Evolutionary conservation across 352 stramenopile species (phyloP).

Genomic region (Blastocystis sp.): DNA sequence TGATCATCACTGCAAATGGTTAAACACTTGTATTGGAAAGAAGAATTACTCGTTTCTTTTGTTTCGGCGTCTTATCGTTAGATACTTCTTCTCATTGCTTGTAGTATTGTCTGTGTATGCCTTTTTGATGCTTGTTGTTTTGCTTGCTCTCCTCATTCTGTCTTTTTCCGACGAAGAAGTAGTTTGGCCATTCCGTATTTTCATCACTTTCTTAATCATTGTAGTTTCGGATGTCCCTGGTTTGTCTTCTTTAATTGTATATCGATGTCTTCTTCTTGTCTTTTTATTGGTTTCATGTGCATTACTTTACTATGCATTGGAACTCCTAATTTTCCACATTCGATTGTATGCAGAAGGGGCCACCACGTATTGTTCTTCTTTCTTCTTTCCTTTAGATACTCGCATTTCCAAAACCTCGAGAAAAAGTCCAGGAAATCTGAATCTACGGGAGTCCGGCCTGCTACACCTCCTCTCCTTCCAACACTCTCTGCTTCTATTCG

Average conservation of each 20-base stretch:
- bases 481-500: background rate
- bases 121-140: slow-evolving; percentile 72
- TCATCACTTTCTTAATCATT: background rate
- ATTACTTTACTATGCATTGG: slow-evolving; percentile 25
- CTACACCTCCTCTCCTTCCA: background rate
- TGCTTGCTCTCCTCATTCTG: slow-evolving; percentile 68
- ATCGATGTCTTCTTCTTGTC: background rate
- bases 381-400: background rate
- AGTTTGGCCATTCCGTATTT: background rate
- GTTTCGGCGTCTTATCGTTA: slow-evolving; percentile 70
- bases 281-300: background rate
- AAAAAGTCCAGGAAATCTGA: background rate
- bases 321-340: slow-evolving; percentile 56
- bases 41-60: slow-evolving; percentile 69
- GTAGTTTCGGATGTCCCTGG: background rate
- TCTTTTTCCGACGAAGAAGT: background rate
- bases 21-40: slow-evolving; percentile 85
- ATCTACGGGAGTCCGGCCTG: no score
- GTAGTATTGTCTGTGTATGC: slow-evolving; percentile 71
- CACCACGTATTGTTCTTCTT: background rate
- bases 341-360: background rate
- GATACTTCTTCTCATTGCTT: slow-evolving; percentile 74
- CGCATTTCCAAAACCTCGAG: slow-evolving; percentile 34
- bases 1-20: slow-evolving; percentile 92
- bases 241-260: background rate